phyloP scores from a whole-genome alignment of 2,329 filamentous ascomycete species.

The Setomelanomma holmii region DNA sequence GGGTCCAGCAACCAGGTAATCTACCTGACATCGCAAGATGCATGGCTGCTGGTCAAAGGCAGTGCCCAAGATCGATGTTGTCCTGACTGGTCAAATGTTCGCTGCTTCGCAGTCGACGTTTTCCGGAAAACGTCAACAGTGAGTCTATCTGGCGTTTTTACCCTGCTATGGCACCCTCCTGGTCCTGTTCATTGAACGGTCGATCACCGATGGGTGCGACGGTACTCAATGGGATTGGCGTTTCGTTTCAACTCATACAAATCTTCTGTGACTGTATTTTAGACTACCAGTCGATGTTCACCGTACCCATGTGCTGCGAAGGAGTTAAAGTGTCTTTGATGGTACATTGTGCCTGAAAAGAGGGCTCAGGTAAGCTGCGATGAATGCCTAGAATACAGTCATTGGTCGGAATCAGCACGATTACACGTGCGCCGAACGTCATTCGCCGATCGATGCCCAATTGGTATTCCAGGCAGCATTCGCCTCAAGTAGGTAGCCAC shows the following conservation, averaged over 20 bases:
- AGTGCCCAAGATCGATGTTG: conserved; percentile 39
- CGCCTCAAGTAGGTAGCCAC: conserved; percentile 2
- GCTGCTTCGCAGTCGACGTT: conserved; percentile 21
- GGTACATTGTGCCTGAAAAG: too few species aligned
- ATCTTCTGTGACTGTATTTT: neutral
- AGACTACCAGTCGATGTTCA: neutral
- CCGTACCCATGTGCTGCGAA: neutral
- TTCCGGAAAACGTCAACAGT: conserved; percentile 14
- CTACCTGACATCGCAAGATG: conserved; percentile 28
- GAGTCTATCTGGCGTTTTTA: conserved; percentile 44
- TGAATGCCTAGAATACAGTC: too few species aligned
- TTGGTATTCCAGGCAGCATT: conserved; percentile 14
- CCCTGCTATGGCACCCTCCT: conserved; percentile 33
- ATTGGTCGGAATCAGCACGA: neutral
- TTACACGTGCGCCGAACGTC: conserved; percentile 1
- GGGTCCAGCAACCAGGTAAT: conserved; percentile 39
- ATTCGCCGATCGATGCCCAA: conserved; percentile 14
- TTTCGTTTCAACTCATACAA: conserved; percentile 46
- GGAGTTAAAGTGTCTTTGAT: neutral
- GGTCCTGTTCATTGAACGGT: conserved; percentile 21
- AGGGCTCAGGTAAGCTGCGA: too few species aligned
- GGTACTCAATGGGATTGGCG: conserved; percentile 35
- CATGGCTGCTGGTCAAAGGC: conserved; percentile 47
- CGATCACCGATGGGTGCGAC: conserved; percentile 31
- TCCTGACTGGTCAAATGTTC: conserved; percentile 5